Conservation (phyloP, 345 rosid genomes). For the Hibiscus tridactylites region DNA sequence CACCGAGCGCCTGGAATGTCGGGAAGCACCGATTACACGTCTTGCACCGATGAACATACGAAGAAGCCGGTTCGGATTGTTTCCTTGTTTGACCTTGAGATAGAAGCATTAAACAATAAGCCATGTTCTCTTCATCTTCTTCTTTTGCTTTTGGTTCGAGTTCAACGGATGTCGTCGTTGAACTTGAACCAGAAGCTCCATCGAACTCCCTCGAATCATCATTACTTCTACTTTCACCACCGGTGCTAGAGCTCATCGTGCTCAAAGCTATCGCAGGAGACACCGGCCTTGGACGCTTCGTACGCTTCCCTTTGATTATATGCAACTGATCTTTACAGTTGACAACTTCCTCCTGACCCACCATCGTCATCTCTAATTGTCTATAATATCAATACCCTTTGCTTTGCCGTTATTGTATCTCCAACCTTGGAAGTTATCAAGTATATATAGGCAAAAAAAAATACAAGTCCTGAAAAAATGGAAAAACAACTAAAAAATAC, state of each 20-base stretch:
- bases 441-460: neutral
- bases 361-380: conserved; percentile 11
- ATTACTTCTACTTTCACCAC: conserved; percentile 18
- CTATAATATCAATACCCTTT: conserved; percentile 12
- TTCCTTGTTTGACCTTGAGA: conserved; percentile 32
- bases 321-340: conserved; percentile 16
- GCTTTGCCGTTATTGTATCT: conserved; percentile 36
- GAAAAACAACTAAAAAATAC: neutral
- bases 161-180: conserved; percentile 16
- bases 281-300: conserved; percentile 51
- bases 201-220: conserved; percentile 4
- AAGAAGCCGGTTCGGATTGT: neutral
- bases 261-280: conserved; percentile 39
- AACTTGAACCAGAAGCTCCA: neutral
- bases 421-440: conserved; percentile 23
- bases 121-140: conserved; percentile 58
- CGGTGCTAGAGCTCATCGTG: neutral
- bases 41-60: conserved; percentile 56
- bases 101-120: conserved; percentile 55
- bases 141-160: conserved; percentile 4
- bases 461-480: neutral
- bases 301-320: conserved; percentile 58
- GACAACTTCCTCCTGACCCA: conserved; percentile 24
- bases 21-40: conserved; percentile 75
- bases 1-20: conserved; percentile 92